A percentile compares a stretch with the other conserved stretches of the same genome.
Conservation (phyloP, 2,329 filamentous ascomycete genomes). For the Colletotrichum sp. region DNA sequence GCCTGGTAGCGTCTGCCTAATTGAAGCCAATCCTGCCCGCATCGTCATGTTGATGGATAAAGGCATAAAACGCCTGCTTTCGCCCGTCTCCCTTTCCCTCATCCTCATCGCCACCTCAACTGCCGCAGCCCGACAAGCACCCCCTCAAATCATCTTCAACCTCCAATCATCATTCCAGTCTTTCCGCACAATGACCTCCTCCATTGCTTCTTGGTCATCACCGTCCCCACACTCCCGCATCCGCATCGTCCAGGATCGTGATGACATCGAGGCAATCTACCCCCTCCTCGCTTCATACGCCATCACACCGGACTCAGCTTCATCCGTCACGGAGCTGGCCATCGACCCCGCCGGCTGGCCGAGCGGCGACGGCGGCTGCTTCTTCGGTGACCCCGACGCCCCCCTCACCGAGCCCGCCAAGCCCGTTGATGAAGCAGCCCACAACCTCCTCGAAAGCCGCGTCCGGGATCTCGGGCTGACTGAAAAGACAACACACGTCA, state of each 20-base stretch:
- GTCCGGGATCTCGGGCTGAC: background rate
- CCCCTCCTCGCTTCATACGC: background rate
- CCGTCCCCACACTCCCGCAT: background rate
- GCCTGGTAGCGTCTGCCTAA: background rate
- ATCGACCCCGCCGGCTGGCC: background rate
- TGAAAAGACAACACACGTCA: background rate
- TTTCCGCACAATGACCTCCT: background rate
- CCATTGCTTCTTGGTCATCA: background rate
- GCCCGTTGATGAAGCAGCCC: background rate
- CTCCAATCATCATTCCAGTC: background rate
- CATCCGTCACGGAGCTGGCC: background rate
- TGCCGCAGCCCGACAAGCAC: background rate
- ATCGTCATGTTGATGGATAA: background rate
- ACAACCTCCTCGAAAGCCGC: background rate
- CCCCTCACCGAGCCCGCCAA: background rate
- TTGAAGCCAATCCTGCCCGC: rapidly evolving
- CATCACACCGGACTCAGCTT: background rate
- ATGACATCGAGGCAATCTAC: background rate
- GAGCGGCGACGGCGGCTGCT: background rate
- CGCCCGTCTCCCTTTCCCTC: background rate
- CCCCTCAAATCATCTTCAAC: background rate
- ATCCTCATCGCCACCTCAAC: background rate
- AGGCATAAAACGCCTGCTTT: background rate
- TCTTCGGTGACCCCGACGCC: background rate
- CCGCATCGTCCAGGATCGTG: background rate